These are phyloP conservation scores for Gracilaria domingensis DNA, from an alignment of 23 red algal species.

Conservation along the genomic window DNA sequence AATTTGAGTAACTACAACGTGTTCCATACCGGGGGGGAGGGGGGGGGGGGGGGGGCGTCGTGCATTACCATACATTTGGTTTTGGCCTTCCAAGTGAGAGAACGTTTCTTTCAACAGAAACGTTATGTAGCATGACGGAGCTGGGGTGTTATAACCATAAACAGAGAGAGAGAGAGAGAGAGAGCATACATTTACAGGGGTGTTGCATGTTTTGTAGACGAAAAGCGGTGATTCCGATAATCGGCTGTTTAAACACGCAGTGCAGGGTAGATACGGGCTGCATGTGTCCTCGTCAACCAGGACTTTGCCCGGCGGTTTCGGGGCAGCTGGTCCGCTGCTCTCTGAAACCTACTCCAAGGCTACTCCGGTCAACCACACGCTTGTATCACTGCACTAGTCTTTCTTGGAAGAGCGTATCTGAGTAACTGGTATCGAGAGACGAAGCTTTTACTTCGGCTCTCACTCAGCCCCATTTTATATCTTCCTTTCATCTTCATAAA, in stretches of 20 bases:
- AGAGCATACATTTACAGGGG: neutral
- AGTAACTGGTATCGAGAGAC: neutral
- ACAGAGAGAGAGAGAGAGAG: too few species aligned
- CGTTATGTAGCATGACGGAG: too few species aligned
- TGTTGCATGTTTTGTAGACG: conserved; percentile 40
- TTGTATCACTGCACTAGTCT: neutral
- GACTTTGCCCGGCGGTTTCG: neutral
- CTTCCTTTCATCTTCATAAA: neutral
- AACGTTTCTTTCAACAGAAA: too few species aligned
- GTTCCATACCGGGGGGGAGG: too few species aligned
- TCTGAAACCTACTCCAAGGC: neutral
- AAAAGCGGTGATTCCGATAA: neutral
- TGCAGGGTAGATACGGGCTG: neutral
- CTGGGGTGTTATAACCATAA: too few species aligned
- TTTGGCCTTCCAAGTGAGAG: too few species aligned
- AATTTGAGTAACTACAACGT: too few species aligned
- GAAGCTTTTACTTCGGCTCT: neutral
- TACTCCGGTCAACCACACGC: neutral
- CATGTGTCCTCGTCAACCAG: neutral
- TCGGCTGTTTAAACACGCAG: conserved; percentile 42
- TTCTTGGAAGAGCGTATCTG: conserved; percentile 14
- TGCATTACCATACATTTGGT: too few species aligned
- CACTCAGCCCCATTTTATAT: conserved; percentile 21
- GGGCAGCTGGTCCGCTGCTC: neutral
- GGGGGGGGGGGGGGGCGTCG: too few species aligned